These are phyloP conservation scores for Huntiella savannae DNA, from an alignment of 2,329 filamentous ascomycete species.

Conservation along the genomic window DNA sequence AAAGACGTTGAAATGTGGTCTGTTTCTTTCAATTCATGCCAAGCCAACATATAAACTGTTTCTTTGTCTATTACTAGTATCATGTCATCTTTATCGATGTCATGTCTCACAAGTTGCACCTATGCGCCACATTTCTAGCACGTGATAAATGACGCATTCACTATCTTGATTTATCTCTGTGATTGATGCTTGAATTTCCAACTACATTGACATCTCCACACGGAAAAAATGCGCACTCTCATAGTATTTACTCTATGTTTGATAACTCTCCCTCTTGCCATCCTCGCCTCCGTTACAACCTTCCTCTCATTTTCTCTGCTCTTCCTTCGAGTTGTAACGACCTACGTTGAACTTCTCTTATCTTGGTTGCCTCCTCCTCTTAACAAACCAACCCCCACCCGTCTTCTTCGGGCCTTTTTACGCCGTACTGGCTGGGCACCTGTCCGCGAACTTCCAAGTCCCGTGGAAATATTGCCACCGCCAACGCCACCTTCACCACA, in stretches of 20 bases:
- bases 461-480: background rate
- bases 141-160: too few relatives aligned
- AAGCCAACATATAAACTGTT: too few relatives aligned
- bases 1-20: too few relatives aligned
- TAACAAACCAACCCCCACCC: conserved; percentile 13
- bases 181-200: too few relatives aligned
- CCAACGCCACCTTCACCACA: background rate
- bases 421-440: conserved; percentile 10
- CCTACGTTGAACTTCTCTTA: conserved; percentile 43
- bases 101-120: too few relatives aligned
- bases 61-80: too few relatives aligned
- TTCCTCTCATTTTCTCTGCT: conserved; percentile 41
- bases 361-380: conserved; percentile 36
- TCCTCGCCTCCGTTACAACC: conserved; percentile 45
- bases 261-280: conserved; percentile 41
- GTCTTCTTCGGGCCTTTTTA: conserved; percentile 1
- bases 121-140: too few relatives aligned
- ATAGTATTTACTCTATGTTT: conserved; percentile 43
- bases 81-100: too few relatives aligned
- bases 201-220: too few relatives aligned
- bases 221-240: conserved; percentile 23
- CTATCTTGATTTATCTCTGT: too few relatives aligned
- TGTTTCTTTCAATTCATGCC: too few relatives aligned
- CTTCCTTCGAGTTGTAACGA: conserved; percentile 37
- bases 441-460: background rate